phyloP scores from a whole-genome alignment of 192 early-diverging fungal genomes.

The Rhizoclosmatium sp. region DNA sequence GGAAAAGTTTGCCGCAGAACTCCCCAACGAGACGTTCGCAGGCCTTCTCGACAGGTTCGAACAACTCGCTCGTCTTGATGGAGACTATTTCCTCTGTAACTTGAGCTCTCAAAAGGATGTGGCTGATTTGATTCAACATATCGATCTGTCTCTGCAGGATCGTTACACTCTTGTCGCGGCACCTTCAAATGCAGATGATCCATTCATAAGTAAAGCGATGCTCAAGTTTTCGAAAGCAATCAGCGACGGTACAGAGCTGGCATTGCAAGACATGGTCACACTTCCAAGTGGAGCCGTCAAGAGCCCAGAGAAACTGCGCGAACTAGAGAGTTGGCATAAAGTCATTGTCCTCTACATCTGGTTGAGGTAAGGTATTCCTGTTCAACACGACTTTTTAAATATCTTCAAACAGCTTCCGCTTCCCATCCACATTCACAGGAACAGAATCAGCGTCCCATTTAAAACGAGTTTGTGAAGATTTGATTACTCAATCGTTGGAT shows the following conservation, averaged over 20 bases:
- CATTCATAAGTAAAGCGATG: constrained; percentile 1
- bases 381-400: neutral
- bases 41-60: constrained; percentile 77
- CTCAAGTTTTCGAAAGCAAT: constrained; percentile 38
- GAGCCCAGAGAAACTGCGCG: constrained; percentile 45
- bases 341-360: constrained; percentile 87
- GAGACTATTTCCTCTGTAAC: constrained; percentile 82
- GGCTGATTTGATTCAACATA: constrained; percentile 67
- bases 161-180: constrained; percentile 75
- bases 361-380: constrained; percentile 56
- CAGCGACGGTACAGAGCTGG: constrained; percentile 51
- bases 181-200: constrained; percentile 61
- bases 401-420: constrained; percentile 58
- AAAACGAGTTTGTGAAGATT: constrained; percentile 59
- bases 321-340: constrained; percentile 79
- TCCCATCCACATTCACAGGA: constrained; percentile 65
- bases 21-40: constrained; percentile 68
- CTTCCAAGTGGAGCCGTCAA: constrained; percentile 52
- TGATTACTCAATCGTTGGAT: constrained; percentile 56
- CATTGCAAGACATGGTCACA: constrained; percentile 57
- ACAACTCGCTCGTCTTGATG: constrained; percentile 69
- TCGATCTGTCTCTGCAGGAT: constrained; percentile 68
- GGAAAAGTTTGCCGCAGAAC: constrained; percentile 75
- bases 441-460: constrained; percentile 51
- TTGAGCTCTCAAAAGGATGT: constrained; percentile 68